A percentile compares a stretch with the other conserved stretches of the same genome.
Evolutionary conservation across 2,329 filamentous ascomycete species (phyloP).

Genomic region (Epicoccum sorghinum): DNA sequence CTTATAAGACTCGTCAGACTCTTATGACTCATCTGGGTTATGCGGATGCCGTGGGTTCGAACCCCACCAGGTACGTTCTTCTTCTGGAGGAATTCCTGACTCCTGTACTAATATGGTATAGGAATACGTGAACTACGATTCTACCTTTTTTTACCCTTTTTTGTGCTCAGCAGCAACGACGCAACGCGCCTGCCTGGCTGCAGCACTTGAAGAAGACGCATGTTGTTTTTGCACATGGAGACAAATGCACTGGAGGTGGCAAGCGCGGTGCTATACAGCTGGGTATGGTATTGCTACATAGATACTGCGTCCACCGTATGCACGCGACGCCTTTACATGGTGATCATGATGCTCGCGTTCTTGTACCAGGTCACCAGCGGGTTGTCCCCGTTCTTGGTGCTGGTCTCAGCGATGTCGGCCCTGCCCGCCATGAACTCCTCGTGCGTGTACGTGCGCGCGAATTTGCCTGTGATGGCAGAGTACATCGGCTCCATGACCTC

Average conservation of each 20-base stretch:
- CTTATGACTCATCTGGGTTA: slow-evolving; percentile 47
- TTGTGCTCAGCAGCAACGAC: background rate
- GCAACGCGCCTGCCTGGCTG: background rate
- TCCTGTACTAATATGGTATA: slow-evolving; percentile 19
- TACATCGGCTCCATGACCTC: slow-evolving; percentile 89
- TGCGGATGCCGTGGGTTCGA: slow-evolving; percentile 55
- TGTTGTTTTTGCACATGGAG: no score
- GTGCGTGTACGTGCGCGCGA: slow-evolving; percentile 84
- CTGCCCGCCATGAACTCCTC: slow-evolving; percentile 90
- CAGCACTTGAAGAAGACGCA: no score
- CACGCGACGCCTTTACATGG: slow-evolving; percentile 62
- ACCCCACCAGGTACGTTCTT: slow-evolving; percentile 35
- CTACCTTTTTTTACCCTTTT: slow-evolving; percentile 13
- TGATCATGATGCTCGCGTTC: slow-evolving; percentile 92
- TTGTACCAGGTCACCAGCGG: slow-evolving; percentile 91
- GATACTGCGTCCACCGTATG: no score
- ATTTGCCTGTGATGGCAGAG: slow-evolving; percentile 86
- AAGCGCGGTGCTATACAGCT: background rate
- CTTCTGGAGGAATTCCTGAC: slow-evolving; percentile 5
- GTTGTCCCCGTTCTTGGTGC: slow-evolving; percentile 90
- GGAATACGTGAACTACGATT: slow-evolving; percentile 21
- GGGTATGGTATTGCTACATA: slow-evolving; percentile 2
- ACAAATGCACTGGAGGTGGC: no score
- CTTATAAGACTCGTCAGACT: slow-evolving; percentile 52
- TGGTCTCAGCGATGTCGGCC: slow-evolving; percentile 88